A percentile compares a stretch with the other conserved stretches of the same genome.
Evolutionary conservation across 2,329 filamentous ascomycete species (phyloP).

Genomic region (Dichotomopilus funicola): DNA sequence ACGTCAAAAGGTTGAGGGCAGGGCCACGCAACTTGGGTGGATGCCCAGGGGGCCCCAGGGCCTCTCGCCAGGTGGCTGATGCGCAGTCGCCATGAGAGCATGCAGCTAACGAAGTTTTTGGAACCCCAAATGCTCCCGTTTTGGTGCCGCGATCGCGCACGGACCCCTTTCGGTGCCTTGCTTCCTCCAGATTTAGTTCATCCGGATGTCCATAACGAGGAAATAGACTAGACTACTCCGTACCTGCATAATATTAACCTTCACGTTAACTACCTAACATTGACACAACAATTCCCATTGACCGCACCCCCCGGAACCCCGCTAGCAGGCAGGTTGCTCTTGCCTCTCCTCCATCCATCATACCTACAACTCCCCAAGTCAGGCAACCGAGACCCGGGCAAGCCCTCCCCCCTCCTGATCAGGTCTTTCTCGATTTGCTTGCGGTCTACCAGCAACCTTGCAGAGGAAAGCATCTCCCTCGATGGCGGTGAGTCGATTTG

Average conservation of each 20-base stretch:
- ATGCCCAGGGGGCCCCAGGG: neutral
- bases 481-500: slow-evolving; percentile 1
- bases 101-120: neutral
- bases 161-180: neutral
- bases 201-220: no score
- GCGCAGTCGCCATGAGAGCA: neutral
- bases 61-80: slow-evolving; percentile 2
- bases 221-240: no score
- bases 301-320: no score
- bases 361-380: no score
- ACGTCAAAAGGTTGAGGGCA: slow-evolving; percentile 7
- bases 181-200: neutral
- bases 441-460: neutral
- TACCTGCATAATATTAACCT: neutral
- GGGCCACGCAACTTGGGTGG: slow-evolving; percentile 4
- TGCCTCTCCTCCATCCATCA: no score
- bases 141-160: neutral
- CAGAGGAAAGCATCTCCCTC: neutral
- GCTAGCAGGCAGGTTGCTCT: no score
- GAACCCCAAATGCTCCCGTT: neutral
- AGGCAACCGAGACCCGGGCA: no score
- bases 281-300: no score
- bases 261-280: neutral
- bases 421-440: neutral
- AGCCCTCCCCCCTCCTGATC: no score